Percentiles rank a stretch among this genome's conserved stretches.
These are phyloP conservation scores for Orobanche coerulescens DNA, from an alignment of 257 asterid genomes.

Conservation along the genomic window DNA sequence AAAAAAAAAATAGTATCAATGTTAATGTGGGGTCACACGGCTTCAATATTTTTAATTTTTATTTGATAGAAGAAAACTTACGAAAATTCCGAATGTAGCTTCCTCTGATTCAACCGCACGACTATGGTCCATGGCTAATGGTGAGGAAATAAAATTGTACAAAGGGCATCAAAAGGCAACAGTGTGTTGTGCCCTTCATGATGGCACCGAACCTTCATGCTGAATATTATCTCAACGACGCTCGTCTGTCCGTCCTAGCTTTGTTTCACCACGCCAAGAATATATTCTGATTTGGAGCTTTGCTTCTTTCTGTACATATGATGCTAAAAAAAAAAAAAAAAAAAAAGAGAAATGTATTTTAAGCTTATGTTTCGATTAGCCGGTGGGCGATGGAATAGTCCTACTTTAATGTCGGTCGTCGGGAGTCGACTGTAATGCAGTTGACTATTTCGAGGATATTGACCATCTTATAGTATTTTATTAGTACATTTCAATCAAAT, in stretches of 20 bases:
- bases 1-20: no score
- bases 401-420: no score
- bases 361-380: no score
- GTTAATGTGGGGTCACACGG: background rate
- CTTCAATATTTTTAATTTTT: background rate
- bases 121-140: constrained; percentile 73
- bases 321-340: no score
- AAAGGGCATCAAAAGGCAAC: constrained; percentile 93
- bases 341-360: no score
- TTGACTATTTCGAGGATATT: no score
- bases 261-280: background rate
- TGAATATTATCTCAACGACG: constrained; percentile 4
- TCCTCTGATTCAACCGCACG: constrained; percentile 91
- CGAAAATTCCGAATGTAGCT: constrained; percentile 40
- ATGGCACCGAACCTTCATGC: constrained; percentile 67
- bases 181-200: constrained; percentile 92
- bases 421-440: no score
- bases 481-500: no score
- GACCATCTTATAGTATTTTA: no score
- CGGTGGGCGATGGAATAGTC: no score
- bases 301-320: constrained; percentile 2
- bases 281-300: background rate
- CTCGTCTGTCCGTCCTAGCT: background rate
- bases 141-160: constrained; percentile 80
- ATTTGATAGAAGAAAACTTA: no score